These are phyloP conservation scores for Liriodendron chinense DNA, from an alignment of 164 flowering plant species.

Conservation along the genomic window DNA sequence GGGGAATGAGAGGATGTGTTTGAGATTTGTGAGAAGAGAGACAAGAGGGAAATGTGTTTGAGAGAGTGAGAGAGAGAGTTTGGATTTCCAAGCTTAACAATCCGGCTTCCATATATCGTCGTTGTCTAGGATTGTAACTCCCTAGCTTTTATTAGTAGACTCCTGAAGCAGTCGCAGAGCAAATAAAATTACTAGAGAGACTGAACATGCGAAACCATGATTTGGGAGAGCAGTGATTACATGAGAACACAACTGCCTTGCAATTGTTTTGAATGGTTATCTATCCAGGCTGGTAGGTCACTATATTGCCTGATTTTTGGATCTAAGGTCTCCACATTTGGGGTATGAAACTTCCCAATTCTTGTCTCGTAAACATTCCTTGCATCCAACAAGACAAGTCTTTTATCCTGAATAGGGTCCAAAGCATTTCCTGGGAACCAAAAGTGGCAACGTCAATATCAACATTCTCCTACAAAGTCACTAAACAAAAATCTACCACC, in stretches of 20 bases:
- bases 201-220: neutral
- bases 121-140: no score
- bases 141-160: no score
- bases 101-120: no score
- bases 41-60: no score
- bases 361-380: conserved; percentile 94
- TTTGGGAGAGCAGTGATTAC: conserved; percentile 35
- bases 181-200: neutral
- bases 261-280: conserved; percentile 57
- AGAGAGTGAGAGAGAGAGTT: no score
- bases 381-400: conserved; percentile 74
- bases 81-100: no score
- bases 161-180: no score
- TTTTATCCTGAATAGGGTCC: conserved; percentile 27
- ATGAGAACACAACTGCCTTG: conserved; percentile 71
- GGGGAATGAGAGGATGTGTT: no score
- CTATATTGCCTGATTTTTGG: conserved; percentile 92
- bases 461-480: neutral
- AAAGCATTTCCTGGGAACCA: conserved; percentile 25
- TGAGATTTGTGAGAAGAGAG: no score
- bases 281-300: conserved; percentile 88
- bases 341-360: conserved; percentile 76
- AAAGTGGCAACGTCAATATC: neutral
- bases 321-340: conserved; percentile 77
- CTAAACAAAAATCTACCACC: neutral